phyloP scores from a whole-genome alignment of 495 filamentous ascomycete species.

The Xylaria venustula region DNA sequence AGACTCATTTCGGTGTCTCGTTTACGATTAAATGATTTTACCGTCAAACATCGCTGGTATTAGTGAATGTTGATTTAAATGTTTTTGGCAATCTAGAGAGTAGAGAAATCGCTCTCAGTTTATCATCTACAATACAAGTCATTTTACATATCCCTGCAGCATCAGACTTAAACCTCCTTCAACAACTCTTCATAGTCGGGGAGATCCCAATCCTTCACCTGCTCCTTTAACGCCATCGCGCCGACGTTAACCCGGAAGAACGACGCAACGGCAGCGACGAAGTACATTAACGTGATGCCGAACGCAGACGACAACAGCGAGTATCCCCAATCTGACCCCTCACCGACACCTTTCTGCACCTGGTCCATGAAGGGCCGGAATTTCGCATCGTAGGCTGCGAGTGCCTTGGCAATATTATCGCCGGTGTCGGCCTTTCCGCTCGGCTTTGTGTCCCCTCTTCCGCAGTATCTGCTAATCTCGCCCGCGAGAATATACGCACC shows the following conservation, averaged over 20 bases:
- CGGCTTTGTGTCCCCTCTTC: not conserved
- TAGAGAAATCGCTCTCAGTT: too few species aligned
- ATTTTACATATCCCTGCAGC: too few species aligned
- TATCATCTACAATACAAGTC: too few species aligned
- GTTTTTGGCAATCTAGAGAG: too few species aligned
- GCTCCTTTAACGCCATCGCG: constrained; percentile 30
- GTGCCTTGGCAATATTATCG: constrained; percentile 1
- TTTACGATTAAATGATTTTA: too few species aligned
- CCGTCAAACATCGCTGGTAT: too few species aligned
- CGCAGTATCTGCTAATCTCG: constrained; percentile 42
- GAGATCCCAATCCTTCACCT: constrained; percentile 41
- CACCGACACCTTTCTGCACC: constrained; percentile 34
- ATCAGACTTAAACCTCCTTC: not conserved
- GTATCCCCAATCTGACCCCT: not conserved
- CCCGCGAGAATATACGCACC: constrained; percentile 56
- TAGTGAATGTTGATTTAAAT: too few species aligned
- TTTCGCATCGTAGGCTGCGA: constrained; percentile 39
- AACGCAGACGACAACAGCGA: constrained; percentile 29
- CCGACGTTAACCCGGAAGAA: constrained; percentile 36
- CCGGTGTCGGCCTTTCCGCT: not conserved
- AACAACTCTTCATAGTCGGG: constrained; percentile 40
- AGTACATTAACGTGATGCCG: constrained; percentile 31
- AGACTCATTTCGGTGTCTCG: too few species aligned
- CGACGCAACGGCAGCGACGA: constrained; percentile 30
- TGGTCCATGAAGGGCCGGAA: constrained; percentile 44